phyloP scores from a whole-genome alignment of 176 grass and related monocot species.

The Melocanna baccifera region DNA sequence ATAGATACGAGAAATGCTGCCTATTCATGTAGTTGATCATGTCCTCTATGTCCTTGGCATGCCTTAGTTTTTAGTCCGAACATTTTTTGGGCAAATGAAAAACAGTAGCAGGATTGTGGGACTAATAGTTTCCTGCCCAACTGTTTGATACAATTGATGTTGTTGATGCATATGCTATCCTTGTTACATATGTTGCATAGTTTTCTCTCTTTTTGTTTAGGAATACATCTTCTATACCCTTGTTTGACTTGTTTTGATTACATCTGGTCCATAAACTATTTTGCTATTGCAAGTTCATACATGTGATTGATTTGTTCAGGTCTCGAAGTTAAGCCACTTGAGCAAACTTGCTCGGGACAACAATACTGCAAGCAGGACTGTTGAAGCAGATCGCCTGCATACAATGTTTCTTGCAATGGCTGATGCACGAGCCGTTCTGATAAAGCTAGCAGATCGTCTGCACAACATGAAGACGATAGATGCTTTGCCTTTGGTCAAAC shows the following conservation, averaged over 20 bases:
- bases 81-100: no score
- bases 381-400: conserved; percentile 89
- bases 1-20: no score
- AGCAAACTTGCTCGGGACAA: conserved; percentile 94
- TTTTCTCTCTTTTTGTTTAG: background rate
- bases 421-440: conserved; percentile 86
- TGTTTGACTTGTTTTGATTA: background rate
- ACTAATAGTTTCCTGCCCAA: no score
- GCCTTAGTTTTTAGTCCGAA: no score
- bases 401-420: conserved; percentile 98
- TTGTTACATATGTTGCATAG: background rate
- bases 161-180: background rate
- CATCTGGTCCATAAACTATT: background rate
- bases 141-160: background rate
- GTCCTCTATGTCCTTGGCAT: no score
- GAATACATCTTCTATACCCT: background rate
- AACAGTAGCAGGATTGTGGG: no score
- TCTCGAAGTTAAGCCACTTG: conserved; percentile 86
- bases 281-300: background rate
- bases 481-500: conserved; percentile 66
- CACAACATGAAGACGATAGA: conserved; percentile 95
- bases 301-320: conserved; percentile 50
- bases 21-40: no score
- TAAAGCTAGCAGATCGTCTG: conserved; percentile 88
- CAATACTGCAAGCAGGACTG: conserved; percentile 77